phyloP scores from a whole-genome alignment of 2,329 filamentous ascomycete species.

The Phoma herbarum region DNA sequence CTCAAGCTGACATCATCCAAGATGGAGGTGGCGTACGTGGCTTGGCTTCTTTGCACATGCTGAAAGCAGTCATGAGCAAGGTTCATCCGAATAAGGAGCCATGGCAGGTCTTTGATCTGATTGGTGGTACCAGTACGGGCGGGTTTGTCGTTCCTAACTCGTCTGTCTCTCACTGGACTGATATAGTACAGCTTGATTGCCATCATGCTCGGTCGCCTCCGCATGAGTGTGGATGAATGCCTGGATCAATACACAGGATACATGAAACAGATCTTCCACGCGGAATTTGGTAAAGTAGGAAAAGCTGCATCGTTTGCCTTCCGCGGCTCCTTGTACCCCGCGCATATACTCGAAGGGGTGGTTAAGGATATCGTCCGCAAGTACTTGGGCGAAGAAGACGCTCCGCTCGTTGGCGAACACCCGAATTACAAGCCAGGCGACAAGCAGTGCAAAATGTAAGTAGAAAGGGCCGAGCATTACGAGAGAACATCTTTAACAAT shows the following conservation, averaged over 20 bases:
- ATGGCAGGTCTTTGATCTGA: constrained; percentile 1
- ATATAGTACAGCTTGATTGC: neutral
- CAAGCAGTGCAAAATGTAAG: neutral
- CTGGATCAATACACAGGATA: neutral
- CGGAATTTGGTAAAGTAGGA: neutral
- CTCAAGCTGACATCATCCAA: neutral
- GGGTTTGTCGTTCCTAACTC: neutral
- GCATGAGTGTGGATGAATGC: constrained; percentile 1
- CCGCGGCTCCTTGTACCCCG: neutral
- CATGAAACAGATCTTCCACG: constrained; percentile 1
- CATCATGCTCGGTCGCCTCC: constrained; percentile 5
- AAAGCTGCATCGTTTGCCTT: neutral
- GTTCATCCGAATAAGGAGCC: neutral
- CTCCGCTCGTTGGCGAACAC: neutral
- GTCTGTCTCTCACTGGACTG: too few species aligned
- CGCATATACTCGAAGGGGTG: neutral
- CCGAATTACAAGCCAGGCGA: neutral
- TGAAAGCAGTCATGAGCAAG: constrained; percentile 2
- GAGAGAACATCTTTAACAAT: too few species aligned
- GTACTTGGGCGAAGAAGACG: neutral
- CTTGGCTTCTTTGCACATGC: neutral
- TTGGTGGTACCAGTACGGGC: constrained; percentile 7
- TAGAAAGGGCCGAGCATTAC: too few species aligned
- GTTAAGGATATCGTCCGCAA: neutral
- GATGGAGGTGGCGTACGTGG: constrained; percentile 6